Evolutionary conservation across 352 stramenopile species (phyloP).

Genomic region (Achlya hypogyna): DNA sequence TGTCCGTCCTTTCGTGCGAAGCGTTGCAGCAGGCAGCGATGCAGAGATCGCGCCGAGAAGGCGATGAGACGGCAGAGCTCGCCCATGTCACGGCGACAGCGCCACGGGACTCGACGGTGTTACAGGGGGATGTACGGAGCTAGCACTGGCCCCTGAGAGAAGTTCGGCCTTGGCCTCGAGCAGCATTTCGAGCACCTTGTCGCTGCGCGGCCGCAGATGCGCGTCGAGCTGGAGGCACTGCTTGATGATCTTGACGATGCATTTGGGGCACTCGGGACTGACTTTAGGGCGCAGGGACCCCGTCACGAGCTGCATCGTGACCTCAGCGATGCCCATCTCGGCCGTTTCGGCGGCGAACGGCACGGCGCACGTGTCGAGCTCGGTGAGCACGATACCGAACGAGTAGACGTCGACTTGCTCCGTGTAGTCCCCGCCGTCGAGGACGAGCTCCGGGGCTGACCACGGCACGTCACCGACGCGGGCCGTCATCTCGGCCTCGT

Average conservation of each 20-base stretch:
- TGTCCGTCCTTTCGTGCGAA: no score
- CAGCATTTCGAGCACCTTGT: background rate
- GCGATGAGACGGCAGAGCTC: no score
- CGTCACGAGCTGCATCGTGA: background rate
- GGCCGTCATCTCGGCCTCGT: conserved; percentile 24
- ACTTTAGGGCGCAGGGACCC: background rate
- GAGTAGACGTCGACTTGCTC: conserved; percentile 10
- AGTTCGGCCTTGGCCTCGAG: background rate
- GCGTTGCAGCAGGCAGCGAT: no score
- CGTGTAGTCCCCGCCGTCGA: background rate
- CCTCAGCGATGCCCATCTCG: background rate
- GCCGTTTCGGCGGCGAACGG: background rate
- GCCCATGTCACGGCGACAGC: no score
- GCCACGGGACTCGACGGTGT: no score
- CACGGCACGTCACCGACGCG: background rate
- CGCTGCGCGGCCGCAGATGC: background rate
- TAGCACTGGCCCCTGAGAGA: background rate
- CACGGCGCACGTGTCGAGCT: conserved; percentile 6
- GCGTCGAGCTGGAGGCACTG: background rate
- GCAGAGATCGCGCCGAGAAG: no score
- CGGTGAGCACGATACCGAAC: conserved; percentile 3
- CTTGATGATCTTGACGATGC: background rate
- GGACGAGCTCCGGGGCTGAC: conserved; percentile 1
- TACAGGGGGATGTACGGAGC: no score
- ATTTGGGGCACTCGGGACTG: background rate